phyloP scores from a whole-genome alignment of 1,284 basidiomycete genomes.

The Ceratobasidium sp. region DNA sequence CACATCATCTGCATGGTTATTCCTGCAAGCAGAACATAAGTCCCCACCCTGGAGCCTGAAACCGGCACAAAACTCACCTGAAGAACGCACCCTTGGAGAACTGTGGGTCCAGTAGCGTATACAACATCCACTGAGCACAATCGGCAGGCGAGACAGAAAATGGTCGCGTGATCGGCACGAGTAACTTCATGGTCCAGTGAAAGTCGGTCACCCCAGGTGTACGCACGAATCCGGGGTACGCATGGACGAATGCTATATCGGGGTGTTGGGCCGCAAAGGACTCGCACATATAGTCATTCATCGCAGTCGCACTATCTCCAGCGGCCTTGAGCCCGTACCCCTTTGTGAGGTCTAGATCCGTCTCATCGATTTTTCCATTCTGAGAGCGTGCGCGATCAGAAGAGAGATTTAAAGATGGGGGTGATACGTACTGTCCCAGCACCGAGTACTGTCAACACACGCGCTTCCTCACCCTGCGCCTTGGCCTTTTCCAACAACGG shows the following conservation, averaged over 20 bases:
- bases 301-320: slow-evolving; percentile 56
- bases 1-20: no score
- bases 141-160: slow-evolving; percentile 29
- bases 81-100: no score
- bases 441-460: slow-evolving; percentile 58
- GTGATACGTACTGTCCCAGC: slow-evolving; percentile 51
- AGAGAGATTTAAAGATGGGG: background rate
- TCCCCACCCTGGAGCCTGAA: background rate
- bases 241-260: slow-evolving; percentile 57
- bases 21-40: background rate
- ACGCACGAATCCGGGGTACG: slow-evolving; percentile 54
- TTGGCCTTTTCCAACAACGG: slow-evolving; percentile 57
- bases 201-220: slow-evolving; percentile 50
- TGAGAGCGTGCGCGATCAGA: no score
- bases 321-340: slow-evolving; percentile 55
- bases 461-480: slow-evolving; percentile 58
- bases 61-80: slow-evolving; percentile 2
- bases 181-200: slow-evolving; percentile 30
- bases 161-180: background rate
- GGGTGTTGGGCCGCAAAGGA: slow-evolving; percentile 58
- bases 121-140: slow-evolving; percentile 46
- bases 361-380: slow-evolving; percentile 56
- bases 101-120: slow-evolving; percentile 33
- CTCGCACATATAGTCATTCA: slow-evolving; percentile 63
- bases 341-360: slow-evolving; percentile 62